Evolutionary conservation across 305 asterid genomes (phyloP).

Genomic region (Solanum hybrid): DNA sequence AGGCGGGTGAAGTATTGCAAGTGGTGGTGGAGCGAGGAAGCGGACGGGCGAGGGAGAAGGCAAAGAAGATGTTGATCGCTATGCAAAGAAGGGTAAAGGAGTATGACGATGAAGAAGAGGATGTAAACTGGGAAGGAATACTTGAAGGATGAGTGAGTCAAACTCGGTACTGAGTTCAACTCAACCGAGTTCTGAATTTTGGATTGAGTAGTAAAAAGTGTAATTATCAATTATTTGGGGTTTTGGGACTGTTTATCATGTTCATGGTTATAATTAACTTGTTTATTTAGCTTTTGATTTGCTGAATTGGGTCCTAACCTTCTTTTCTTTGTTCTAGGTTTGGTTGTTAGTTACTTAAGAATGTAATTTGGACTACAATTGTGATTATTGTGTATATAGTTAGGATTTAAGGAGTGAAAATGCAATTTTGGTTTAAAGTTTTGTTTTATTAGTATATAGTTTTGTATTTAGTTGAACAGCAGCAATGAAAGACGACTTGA

Average conservation of each 20-base stretch:
- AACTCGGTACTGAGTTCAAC: constrained; percentile 49
- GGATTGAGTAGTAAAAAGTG: background rate
- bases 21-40: constrained; percentile 40
- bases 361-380: background rate
- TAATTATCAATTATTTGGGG: constrained; percentile 17
- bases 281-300: background rate
- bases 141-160: constrained; percentile 50
- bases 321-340: background rate
- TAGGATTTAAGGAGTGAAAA: background rate
- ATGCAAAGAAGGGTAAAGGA: constrained; percentile 34
- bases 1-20: constrained; percentile 45
- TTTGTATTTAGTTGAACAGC: background rate
- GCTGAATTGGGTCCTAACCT: background rate
- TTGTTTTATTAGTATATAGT: background rate
- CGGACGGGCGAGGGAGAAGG: constrained; percentile 64
- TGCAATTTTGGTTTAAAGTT: background rate
- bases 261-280: constrained; percentile 8
- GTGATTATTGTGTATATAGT: background rate
- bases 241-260: background rate
- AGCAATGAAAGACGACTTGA: background rate
- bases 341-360: background rate
- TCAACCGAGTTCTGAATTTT: constrained; percentile 52
- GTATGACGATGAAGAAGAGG: constrained; percentile 38
- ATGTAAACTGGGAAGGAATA: constrained; percentile 63
- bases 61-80: constrained; percentile 31